These are phyloP conservation scores for Rhizopus stolonifer DNA, from an alignment of 371 early-diverging fungal species.

Conservation along the genomic window DNA sequence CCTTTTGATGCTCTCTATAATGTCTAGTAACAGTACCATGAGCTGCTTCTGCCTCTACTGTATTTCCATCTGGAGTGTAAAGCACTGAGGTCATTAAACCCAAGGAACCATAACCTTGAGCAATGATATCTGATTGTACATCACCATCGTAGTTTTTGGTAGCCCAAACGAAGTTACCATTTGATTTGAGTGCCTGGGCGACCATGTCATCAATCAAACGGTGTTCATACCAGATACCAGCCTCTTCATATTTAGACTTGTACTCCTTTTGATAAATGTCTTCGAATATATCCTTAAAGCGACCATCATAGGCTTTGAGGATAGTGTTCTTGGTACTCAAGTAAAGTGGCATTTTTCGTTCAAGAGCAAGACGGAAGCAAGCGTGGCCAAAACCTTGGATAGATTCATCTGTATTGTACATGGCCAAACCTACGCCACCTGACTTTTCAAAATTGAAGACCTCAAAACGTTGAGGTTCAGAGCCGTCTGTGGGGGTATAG, in stretches of 20 bases:
- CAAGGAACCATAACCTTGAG: slow-evolving; percentile 90
- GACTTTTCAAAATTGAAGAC: slow-evolving; percentile 80
- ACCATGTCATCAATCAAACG: slow-evolving; percentile 98
- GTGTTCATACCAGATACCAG: slow-evolving; percentile 95
- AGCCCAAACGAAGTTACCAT: slow-evolving; percentile 95
- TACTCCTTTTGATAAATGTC: slow-evolving; percentile 81
- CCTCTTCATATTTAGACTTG: slow-evolving; percentile 70
- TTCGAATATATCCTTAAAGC: slow-evolving; percentile 97
- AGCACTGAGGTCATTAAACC: slow-evolving; percentile 97
- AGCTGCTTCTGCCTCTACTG: slow-evolving; percentile 95
- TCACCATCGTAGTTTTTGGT: slow-evolving; percentile 96
- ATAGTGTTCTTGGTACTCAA: slow-evolving; percentile 98
- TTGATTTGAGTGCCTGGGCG: slow-evolving; percentile 93
- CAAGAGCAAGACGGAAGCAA: slow-evolving; percentile 92
- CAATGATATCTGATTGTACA: slow-evolving; percentile 92
- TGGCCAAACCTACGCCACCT: slow-evolving; percentile 91
- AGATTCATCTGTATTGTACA: slow-evolving; percentile 94
- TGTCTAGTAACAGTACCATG: slow-evolving; percentile 98
- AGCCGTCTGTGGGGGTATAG: slow-evolving; percentile 86
- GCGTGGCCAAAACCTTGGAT: slow-evolving; percentile 91
- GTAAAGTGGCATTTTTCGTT: slow-evolving; percentile 88
- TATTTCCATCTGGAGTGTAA: slow-evolving; percentile 92
- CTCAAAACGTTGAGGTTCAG: slow-evolving; percentile 56
- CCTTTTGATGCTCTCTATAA: slow-evolving; percentile 95
- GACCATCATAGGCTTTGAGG: slow-evolving; percentile 95